Evolutionary conservation across 345 rosid species (phyloP), one percentile per base, ranked within the genome.

Genomic region (Ceriops zippeliana): DNA sequence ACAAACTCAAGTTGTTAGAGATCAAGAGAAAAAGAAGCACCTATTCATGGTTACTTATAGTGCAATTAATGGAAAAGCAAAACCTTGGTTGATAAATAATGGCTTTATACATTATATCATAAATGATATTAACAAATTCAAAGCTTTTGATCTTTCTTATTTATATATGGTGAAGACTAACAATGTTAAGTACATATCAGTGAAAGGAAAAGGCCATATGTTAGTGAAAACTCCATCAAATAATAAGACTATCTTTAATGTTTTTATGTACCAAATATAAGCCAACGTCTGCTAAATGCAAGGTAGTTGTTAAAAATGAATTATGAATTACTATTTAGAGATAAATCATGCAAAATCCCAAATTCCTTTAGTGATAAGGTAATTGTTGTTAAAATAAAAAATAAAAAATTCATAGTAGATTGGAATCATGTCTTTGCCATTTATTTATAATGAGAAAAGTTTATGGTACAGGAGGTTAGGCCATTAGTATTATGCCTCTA

Each of bases 81-180:
- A 72, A 11, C 19, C 17, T 6, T 71, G 32, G 47, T 54, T 71
- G n/a, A 64, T 57, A 26, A n/a, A 65, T 1, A 58, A 30, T 46
- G 52, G 70, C 10, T 72, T 15, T 2, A 72, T 27, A 37, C 0
- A 21, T 5, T 27, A 65, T 24, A 37, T 63, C 26, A 20, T 13
- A 2, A 38, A 63, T 46, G 10, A 63, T 42, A 22, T 1, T 37
- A 0, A 0, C 7, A 37, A 37, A 24, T 63, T 42, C 2, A 62
- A 58, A n/a, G 27, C 8, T 22, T 42, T 70, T 34, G 7, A 61
- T 42, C 17, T 21, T 3, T 7, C 13, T 4, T 63, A 49, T 19
- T 7, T 1, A 9, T 52, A 2, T 2, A 52, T 1, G 28, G 17
- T 65, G 2, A 52, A 32, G 13, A 42, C 30, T 51, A 57, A 57